phyloP scores from a whole-genome alignment of 1,284 basidiomycete genomes.

The Cutaneotrichosporon sp. region DNA sequence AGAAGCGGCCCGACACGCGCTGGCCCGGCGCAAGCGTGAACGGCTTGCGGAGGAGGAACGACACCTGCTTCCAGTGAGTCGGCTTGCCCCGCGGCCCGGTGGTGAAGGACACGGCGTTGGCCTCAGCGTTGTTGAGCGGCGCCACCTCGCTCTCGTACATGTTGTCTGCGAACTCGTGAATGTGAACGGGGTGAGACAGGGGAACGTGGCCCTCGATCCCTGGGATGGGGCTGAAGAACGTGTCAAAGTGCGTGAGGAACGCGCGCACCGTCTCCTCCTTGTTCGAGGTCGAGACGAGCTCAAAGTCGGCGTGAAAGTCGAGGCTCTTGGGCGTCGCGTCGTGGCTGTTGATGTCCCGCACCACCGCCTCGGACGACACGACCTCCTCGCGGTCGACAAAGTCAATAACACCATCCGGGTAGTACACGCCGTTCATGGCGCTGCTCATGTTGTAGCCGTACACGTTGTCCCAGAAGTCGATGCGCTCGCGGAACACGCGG shows the following conservation, averaged over 20 bases:
- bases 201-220: constrained; percentile 56
- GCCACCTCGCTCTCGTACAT: constrained; percentile 32
- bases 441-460: constrained; percentile 82
- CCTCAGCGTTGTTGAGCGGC: constrained; percentile 25
- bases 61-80: constrained; percentile 98
- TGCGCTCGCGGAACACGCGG: constrained; percentile 73
- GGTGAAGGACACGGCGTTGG: constrained; percentile 69
- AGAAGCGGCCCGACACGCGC: constrained; percentile 73
- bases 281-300: constrained; percentile 63
- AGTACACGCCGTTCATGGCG: constrained; percentile 68
- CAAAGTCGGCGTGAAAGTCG: constrained; percentile 75
- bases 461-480: constrained; percentile 87
- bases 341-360: constrained; percentile 70
- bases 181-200: constrained; percentile 44
- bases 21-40: constrained; percentile 71
- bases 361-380: constrained; percentile 65
- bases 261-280: constrained; percentile 70
- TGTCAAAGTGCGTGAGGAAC: constrained; percentile 92
- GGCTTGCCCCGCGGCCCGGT: constrained; percentile 79
- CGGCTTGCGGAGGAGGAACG: constrained; percentile 82
- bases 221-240: constrained; percentile 75
- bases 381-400: constrained; percentile 70
- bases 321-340: constrained; percentile 69
- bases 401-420: constrained; percentile 77
- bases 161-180: constrained; percentile 37